A percentile compares a stretch with the other conserved stretches of the same genome.
These are phyloP conservation scores for Kwoniella sp. DNA, from an alignment of 768 basidiomycete species.

Conservation along the genomic window DNA sequence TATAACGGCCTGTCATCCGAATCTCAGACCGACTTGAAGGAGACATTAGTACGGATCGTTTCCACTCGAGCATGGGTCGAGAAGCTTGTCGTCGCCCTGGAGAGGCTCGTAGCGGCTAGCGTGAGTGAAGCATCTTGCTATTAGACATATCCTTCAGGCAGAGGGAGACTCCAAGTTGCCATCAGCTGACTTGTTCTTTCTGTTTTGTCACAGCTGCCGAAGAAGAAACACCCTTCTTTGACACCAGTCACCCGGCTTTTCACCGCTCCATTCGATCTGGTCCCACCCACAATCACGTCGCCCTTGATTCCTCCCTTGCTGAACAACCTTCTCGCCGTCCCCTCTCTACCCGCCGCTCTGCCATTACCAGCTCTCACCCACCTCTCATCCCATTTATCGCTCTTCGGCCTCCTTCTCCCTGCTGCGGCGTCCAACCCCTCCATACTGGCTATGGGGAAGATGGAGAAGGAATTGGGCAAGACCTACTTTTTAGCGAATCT, in stretches of 20 bases:
- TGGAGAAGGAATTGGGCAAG: slow-evolving; percentile 42
- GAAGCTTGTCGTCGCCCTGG: slow-evolving; percentile 31
- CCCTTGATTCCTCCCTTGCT: slow-evolving; percentile 60
- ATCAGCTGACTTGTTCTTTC: not conserved
- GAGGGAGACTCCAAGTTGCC: too few relatives aligned
- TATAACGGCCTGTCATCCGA: slow-evolving; percentile 8
- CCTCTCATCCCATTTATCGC: slow-evolving; percentile 69
- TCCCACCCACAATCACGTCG: slow-evolving; percentile 50
- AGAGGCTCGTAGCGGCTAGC: slow-evolving; percentile 28
- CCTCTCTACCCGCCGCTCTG: slow-evolving; percentile 74
- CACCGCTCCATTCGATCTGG: slow-evolving; percentile 58
- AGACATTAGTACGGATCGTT: slow-evolving; percentile 7
- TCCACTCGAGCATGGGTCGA: slow-evolving; percentile 39
- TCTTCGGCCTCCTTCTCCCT: slow-evolving; percentile 55
- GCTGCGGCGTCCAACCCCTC: slow-evolving; percentile 27
- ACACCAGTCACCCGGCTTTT: slow-evolving; percentile 62
- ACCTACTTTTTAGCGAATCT: slow-evolving; percentile 71
- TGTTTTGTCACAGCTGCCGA: slow-evolving; percentile 56
- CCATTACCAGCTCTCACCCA: slow-evolving; percentile 64
- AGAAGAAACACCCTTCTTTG: slow-evolving; percentile 64
- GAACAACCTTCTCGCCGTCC: slow-evolving; percentile 68
- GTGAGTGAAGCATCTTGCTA: too few relatives aligned
- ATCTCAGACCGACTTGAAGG: not conserved
- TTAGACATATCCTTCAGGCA: not conserved
- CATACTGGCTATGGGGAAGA: slow-evolving; percentile 28